Percentiles rank a stretch among this genome's conserved stretches.
phyloP scores from a whole-genome alignment of 1,284 basidiomycete species.

The Anthracocystis panici-leucophaei region DNA sequence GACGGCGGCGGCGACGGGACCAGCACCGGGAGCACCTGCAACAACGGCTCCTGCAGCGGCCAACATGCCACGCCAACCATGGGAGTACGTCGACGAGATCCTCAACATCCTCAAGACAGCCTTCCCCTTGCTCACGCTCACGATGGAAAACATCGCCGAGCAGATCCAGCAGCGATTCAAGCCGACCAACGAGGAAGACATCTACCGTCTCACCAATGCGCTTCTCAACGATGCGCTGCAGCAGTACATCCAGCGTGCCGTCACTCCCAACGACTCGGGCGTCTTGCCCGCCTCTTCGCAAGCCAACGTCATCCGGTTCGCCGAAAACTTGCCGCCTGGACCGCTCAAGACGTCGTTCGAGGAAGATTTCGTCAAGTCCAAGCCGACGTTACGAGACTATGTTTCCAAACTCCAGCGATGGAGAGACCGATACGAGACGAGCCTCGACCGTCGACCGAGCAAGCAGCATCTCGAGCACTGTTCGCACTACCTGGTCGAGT shows the following conservation, averaged over 20 bases:
- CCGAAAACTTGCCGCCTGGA: slow-evolving; percentile 72
- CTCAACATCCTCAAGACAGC: slow-evolving; percentile 94
- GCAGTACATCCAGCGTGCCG: slow-evolving; percentile 68
- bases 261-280: slow-evolving; percentile 77
- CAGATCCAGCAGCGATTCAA: slow-evolving; percentile 94
- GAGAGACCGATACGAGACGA: slow-evolving; percentile 90
- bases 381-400: slow-evolving; percentile 87
- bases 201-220: slow-evolving; percentile 90
- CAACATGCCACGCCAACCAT: slow-evolving; percentile 75
- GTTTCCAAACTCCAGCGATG: slow-evolving; percentile 89
- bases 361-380: slow-evolving; percentile 87
- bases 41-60: slow-evolving; percentile 36
- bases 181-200: slow-evolving; percentile 89
- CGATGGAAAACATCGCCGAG: slow-evolving; percentile 97
- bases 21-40: slow-evolving; percentile 10
- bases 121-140: slow-evolving; percentile 92
- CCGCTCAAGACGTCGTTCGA: slow-evolving; percentile 81
- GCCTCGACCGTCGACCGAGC: slow-evolving; percentile 84
- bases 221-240: slow-evolving; percentile 77
- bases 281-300: slow-evolving; percentile 75
- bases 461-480: slow-evolving; percentile 88
- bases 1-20: slow-evolving; percentile 1
- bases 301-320: slow-evolving; percentile 79
- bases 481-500: slow-evolving; percentile 95
- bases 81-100: slow-evolving; percentile 94